Evolutionary conservation across 139 green algal species (phyloP), one percentile per base, ranked within the genome.

Genomic region (Prasinococcaceae sp.): DNA sequence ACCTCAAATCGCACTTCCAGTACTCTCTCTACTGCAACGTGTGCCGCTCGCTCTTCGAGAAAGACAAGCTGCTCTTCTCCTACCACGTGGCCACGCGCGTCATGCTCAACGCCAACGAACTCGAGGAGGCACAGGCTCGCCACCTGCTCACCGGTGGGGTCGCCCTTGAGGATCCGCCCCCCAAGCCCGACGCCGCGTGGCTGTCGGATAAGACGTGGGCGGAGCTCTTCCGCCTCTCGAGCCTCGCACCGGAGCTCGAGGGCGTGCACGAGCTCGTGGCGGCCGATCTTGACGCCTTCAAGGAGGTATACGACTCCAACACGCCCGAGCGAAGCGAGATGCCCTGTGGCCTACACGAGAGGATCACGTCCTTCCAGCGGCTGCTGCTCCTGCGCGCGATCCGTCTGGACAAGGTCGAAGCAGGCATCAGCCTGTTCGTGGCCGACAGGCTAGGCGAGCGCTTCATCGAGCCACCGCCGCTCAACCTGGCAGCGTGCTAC

Each of bases 21-120:
- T 64, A 63, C 39, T 51, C 27, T 17, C 40, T 73, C 12, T 73
- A 70, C 53, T 35, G 29, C 17, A 70, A 63, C 20, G 46, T 73
- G 9, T 73, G 64, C 67, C 74, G 79, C 30, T 78, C 65, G 9
- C 65, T 88, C 19, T 88, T 88, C 62, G 79, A 85, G 64, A 84
- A 82, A 52, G 71, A 88, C 73, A 88, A 88, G 75, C 68, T 84
- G 30, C 72, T 88, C 22, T 84, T 88, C 53, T 58, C 58, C 44
- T 79, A 84, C 61, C 26, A 73, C 32, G 65, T 86, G 45, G 69
- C 63, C 43, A 49, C 55, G 10, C 61, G 76, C 49, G 81, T 90
- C 50, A 41, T 80, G 62, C 64, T 65, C 16, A 53, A 52, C 25
- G 54, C 70, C 47, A 75, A 77, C 14, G 44, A 74, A 27, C 20